Conservation (phyloP, 2,329 filamentous ascomycete genomes). For the Penicillium thymicola region DNA sequence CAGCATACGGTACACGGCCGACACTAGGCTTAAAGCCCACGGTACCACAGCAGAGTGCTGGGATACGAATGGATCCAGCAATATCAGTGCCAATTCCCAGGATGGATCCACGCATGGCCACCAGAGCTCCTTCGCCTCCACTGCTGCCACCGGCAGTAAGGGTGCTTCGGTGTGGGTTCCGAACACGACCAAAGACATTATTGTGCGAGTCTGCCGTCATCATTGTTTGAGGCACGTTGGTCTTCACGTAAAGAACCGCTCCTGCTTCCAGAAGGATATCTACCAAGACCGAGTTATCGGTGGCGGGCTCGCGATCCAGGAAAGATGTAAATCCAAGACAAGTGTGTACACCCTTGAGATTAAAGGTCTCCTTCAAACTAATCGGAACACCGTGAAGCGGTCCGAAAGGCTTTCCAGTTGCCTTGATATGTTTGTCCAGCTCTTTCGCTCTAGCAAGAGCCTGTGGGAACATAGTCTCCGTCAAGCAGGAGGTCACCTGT, state of each 20-base stretch:
- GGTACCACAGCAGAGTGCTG: constrained; percentile 30
- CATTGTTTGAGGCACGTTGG: constrained; percentile 30
- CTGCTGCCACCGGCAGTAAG: constrained; percentile 23
- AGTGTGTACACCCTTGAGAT: constrained; percentile 14
- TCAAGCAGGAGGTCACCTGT: constrained; percentile 30
- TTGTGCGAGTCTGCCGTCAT: constrained; percentile 27
- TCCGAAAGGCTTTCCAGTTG: constrained; percentile 23
- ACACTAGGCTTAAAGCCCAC: constrained; percentile 34
- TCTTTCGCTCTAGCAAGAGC: constrained; percentile 31
- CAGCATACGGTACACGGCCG: constrained; percentile 27
- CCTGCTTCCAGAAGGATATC: constrained; percentile 20
- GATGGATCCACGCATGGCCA: constrained; percentile 32
- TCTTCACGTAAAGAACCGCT: constrained; percentile 29
- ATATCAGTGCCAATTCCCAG: constrained; percentile 36
- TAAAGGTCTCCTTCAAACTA: constrained; percentile 29
- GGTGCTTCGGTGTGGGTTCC: constrained; percentile 21
- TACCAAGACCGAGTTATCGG: background rate
- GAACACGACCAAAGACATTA: constrained; percentile 21
- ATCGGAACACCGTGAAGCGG: constrained; percentile 38
- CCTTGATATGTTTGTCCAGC: constrained; percentile 28
- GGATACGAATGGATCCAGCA: constrained; percentile 35
- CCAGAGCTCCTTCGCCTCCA: constrained; percentile 33
- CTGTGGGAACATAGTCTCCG: constrained; percentile 33
- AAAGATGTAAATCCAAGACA: constrained; percentile 22
- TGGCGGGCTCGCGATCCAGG: constrained; percentile 7